phyloP scores from a whole-genome alignment of 169 alveolate species.

The Plasmodium adleri region DNA sequence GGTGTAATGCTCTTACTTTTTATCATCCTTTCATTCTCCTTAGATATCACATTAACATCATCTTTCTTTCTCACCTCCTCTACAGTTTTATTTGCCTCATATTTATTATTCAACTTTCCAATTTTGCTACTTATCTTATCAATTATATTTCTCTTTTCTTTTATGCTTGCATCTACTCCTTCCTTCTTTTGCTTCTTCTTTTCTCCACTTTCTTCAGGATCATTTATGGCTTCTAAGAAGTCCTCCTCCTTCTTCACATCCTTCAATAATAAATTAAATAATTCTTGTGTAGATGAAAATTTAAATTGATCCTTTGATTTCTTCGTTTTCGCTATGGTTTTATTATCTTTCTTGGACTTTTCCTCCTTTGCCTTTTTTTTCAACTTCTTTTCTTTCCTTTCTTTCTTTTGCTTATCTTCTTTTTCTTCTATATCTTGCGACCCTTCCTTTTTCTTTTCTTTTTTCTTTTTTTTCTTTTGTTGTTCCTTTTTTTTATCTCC shows the following conservation, averaged over 20 bases:
- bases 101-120: not conserved
- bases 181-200: not conserved
- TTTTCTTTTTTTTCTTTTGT: not conserved
- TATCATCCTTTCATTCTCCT: too few relatives aligned
- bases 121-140: not conserved
- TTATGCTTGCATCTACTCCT: not conserved
- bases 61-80: not conserved
- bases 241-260: conserved; percentile 40
- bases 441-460: not conserved
- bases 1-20: too few relatives aligned
- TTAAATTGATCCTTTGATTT: conserved; percentile 40
- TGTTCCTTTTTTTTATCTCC: not conserved
- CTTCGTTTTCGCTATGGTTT: not conserved
- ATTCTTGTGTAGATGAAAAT: conserved; percentile 61
- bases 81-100: not conserved
- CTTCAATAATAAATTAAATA: conserved; percentile 46
- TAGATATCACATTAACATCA: too few relatives aligned
- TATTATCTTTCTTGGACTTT: conserved; percentile 12
- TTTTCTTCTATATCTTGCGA: conserved; percentile 1
- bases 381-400: conserved; percentile 1
- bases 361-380: conserved; percentile 1
- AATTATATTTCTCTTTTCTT: not conserved
- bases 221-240: not conserved
- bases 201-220: not conserved
- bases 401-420: conserved; percentile 6